Evolutionary conservation across 352 stramenopile genomes (phyloP), one percentile per base, ranked within the genome.

Genomic region (Phytophthora sp.): DNA sequence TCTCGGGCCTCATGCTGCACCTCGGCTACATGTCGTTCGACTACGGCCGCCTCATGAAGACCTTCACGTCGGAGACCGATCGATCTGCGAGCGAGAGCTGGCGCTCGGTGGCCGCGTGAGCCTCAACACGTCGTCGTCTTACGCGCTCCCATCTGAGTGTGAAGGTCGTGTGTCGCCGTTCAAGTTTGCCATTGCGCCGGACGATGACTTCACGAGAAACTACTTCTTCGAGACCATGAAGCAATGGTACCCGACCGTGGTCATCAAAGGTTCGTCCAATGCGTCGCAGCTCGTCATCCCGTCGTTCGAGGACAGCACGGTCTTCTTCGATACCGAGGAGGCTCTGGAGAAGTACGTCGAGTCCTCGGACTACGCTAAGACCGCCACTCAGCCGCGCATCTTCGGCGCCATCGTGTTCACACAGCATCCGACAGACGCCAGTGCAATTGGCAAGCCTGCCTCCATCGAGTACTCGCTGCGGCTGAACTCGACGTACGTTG

Each of bases 1-100:
- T 92, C 30, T 75, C 81, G 4, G 79, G 81, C 0, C 64, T 91
- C 12, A 49, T 91, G 46, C 67, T 92, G 35, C 46, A 90, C 50
- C 69, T 83, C 24, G 59, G 63, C 10, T 69, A 69, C 23, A 68
- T 55, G 26, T 69, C 74, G 1, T 61, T 68, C 31, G 63, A 72
- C 38, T 67, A 60, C 38, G 63, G 51, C 0, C 57, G 57, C 12
- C 49, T 72, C 51, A 67, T 78, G 48, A 62, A 78, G 23, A 72
- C 68, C n/a, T 73, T 75, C 57, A 62, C 66, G 18, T 60, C 57
- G 1, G 42, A 59, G n/a, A 78, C 38, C 61, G 54, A 23, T 52
- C 58, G 10, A 43, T 63, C 34, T 75, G 66, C 34, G 49, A 66
- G 31, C 51, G 31, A 38, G 53, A 77, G 13, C n/a, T 74, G 26